Percentiles rank a stretch among this genome's conserved stretches.
Conservation (phyloP, 2,329 filamentous ascomycete species). For the Paraconiothyrium sp. region DNA sequence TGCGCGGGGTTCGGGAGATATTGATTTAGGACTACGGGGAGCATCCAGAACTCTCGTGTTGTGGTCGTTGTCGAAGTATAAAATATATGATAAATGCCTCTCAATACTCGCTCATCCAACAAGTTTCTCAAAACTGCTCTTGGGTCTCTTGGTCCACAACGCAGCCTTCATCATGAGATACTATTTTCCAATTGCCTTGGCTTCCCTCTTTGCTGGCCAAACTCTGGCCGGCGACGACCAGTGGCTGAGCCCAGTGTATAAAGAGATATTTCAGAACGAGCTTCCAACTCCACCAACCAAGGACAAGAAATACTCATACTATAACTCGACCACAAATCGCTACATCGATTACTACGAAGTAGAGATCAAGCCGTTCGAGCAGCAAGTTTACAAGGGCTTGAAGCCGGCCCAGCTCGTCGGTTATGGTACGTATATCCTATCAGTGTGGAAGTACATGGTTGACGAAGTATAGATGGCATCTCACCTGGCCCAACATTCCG, state of each 20-base stretch:
- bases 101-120: conserved; percentile 10
- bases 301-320: conserved; percentile 49
- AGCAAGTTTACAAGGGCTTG: conserved; percentile 54
- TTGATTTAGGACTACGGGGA: neutral
- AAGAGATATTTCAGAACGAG: conserved; percentile 50
- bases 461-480: conserved; percentile 54
- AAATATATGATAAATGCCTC: conserved; percentile 15
- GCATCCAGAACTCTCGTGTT: neutral
- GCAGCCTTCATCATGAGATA: conserved; percentile 25
- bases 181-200: conserved; percentile 23
- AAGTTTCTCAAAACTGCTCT: conserved; percentile 19
- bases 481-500: conserved; percentile 65
- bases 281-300: conserved; percentile 59
- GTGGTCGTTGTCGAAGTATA: conserved; percentile 13
- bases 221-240: conserved; percentile 32
- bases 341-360: conserved; percentile 60
- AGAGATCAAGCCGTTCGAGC: conserved; percentile 54
- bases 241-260: conserved; percentile 48
- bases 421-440: conserved; percentile 49
- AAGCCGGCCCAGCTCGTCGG: conserved; percentile 56
- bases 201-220: conserved; percentile 27
- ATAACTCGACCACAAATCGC: conserved; percentile 47
- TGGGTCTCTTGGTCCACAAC: conserved; percentile 10
- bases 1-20: neutral
- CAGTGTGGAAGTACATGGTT: neutral